Percentiles rank a stretch among this genome's conserved stretches.
Evolutionary conservation across 2,329 filamentous ascomycete species (phyloP).

Genomic region (Westerdykella ornata): DNA sequence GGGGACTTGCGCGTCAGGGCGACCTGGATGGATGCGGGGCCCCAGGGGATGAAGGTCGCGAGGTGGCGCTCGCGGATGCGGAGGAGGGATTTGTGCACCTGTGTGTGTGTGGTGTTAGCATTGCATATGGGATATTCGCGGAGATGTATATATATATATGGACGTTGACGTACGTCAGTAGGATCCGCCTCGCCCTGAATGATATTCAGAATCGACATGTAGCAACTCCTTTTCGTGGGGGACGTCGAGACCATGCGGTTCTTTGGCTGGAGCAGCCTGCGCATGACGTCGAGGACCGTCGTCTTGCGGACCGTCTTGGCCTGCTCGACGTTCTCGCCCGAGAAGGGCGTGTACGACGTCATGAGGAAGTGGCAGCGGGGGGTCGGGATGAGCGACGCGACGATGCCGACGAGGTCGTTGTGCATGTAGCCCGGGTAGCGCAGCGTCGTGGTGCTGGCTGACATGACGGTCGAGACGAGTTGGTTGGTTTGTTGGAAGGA

Average conservation of each 20-base stretch:
- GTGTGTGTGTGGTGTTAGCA: constrained; percentile 6
- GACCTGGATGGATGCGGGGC: constrained; percentile 94
- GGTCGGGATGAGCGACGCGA: constrained; percentile 91
- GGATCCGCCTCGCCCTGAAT: constrained; percentile 98
- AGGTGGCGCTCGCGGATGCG: constrained; percentile 90
- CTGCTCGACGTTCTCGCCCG: constrained; percentile 89
- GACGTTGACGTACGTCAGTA: constrained; percentile 59
- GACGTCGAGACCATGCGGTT: constrained; percentile 98
- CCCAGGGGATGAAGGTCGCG: constrained; percentile 97
- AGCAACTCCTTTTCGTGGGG: constrained; percentile 94
- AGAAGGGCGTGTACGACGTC: constrained; percentile 97
- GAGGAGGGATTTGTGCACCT: constrained; percentile 91
- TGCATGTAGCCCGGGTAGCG: constrained; percentile 99
- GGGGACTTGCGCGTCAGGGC: constrained; percentile 94
- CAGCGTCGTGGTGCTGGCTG: constrained; percentile 90
- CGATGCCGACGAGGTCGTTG: constrained; percentile 94
- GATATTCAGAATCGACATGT: constrained; percentile 97
- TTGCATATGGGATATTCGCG: not conserved
- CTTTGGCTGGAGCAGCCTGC: constrained; percentile 88
- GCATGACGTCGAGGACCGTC: constrained; percentile 96
- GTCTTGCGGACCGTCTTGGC: constrained; percentile 98
- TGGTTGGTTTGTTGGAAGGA: constrained; percentile 98
- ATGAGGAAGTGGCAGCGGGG: constrained; percentile 97
- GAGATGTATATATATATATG: not conserved
- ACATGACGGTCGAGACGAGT: constrained; percentile 93